Conservation (phyloP, 371 early-diverging fungal species). For the Syncephalastrum sp. region DNA sequence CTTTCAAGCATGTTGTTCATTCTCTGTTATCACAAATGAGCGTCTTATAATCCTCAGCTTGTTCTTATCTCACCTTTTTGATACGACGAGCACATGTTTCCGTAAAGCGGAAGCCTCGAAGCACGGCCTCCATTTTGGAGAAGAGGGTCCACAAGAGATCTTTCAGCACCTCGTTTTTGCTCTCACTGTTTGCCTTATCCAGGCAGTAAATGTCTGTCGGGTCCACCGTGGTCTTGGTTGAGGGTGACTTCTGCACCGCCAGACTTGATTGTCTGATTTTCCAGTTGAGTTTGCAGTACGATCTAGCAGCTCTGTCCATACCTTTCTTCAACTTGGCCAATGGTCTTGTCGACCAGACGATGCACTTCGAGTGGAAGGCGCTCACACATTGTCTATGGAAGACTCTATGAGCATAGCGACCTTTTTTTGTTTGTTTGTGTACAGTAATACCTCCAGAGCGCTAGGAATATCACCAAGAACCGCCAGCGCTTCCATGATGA, state of each 20-base stretch:
- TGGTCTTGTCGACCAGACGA: constrained; percentile 84
- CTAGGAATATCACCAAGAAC: constrained; percentile 77
- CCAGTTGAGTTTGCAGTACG: not conserved
- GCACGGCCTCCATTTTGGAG: constrained; percentile 78
- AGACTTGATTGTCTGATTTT: constrained; percentile 1
- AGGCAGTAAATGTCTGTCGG: constrained; percentile 43
- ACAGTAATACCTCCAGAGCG: constrained; percentile 62
- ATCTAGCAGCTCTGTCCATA: constrained; percentile 16
- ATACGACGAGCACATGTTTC: constrained; percentile 46
- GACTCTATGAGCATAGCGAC: not conserved
- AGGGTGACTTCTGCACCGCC: not conserved
- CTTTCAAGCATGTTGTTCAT: not conserved
- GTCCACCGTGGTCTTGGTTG: constrained; percentile 24
- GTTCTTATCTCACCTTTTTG: constrained; percentile 33
- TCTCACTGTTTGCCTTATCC: constrained; percentile 45
- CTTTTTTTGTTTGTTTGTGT: not conserved
- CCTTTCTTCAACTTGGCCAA: constrained; percentile 83
- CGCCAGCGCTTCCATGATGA: constrained; percentile 79
- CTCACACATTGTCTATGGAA: constrained; percentile 62
- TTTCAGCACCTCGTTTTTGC: constrained; percentile 71
- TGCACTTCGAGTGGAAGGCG: constrained; percentile 81
- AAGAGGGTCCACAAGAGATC: constrained; percentile 83
- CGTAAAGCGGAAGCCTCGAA: constrained; percentile 81
- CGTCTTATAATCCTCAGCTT: not conserved
- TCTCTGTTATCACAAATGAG: not conserved